Evolutionary conservation across 176 grass and related monocot species (phyloP).

Genomic region (Bothriochloa decipiens): DNA sequence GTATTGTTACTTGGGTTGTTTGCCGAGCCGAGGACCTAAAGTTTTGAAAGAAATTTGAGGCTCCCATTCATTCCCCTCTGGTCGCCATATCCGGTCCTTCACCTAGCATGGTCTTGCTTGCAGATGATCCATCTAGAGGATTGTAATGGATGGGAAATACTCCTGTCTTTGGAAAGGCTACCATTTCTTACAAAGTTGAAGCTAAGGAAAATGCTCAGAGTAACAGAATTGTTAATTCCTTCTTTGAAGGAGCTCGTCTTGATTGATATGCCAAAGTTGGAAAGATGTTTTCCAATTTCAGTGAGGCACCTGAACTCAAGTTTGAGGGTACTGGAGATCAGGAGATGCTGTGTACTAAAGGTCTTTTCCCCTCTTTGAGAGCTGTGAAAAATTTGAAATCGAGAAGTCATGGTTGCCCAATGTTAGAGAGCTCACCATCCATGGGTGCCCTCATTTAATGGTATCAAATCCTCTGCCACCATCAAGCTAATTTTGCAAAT

Average conservation of each 20-base stretch:
- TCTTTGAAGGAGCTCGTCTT: slow-evolving; percentile 38
- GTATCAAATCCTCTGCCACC: slow-evolving; percentile 18
- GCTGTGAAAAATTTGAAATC: background rate
- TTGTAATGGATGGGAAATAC: slow-evolving; percentile 6
- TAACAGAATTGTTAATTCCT: slow-evolving; percentile 24
- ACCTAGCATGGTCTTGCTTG: too few relatives aligned
- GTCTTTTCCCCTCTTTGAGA: slow-evolving; percentile 27
- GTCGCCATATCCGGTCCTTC: too few relatives aligned
- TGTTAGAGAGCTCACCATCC: slow-evolving; percentile 16
- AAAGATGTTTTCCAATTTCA: slow-evolving; percentile 24
- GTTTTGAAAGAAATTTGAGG: too few relatives aligned
- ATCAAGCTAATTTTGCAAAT: background rate
- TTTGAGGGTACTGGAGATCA: slow-evolving; percentile 22
- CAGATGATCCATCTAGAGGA: slow-evolving; percentile 34
- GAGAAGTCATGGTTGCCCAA: slow-evolving; percentile 27
- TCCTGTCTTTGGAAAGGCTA: slow-evolving; percentile 34
- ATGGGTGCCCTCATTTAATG: slow-evolving; percentile 7
- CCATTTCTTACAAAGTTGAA: slow-evolving; percentile 18
- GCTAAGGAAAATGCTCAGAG: slow-evolving; percentile 15
- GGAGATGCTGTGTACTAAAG: background rate
- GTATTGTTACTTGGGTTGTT: too few relatives aligned
- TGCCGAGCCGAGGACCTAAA: too few relatives aligned
- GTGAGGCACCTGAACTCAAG: slow-evolving; percentile 4
- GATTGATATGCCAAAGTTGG: slow-evolving; percentile 24
- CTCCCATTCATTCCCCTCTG: too few relatives aligned